These are phyloP conservation scores for Starmerella gropengiesseri DNA, from an alignment of 805 yeast genomes.

Conservation along the genomic window DNA sequence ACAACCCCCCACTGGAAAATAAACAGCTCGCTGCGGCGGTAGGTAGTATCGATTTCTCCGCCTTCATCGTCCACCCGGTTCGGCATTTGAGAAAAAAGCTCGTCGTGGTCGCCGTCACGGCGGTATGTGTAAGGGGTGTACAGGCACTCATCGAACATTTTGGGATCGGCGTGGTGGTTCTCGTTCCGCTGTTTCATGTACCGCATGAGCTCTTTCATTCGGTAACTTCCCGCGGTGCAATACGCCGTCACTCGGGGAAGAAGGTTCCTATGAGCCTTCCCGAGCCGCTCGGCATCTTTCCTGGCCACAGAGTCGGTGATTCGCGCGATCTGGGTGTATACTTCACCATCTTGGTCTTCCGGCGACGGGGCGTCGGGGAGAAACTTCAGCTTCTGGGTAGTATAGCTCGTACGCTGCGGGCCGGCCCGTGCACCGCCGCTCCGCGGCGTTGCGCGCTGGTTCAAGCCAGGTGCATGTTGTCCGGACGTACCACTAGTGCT, in stretches of 20 bases:
- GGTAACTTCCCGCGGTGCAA: constrained; percentile 88
- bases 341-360: constrained; percentile 35
- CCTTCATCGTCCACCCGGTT: constrained; percentile 72
- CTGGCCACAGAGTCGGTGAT: constrained; percentile 84
- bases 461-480: background rate
- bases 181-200: constrained; percentile 70
- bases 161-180: constrained; percentile 53
- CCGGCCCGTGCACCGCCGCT: constrained; percentile 27
- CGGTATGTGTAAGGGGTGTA: constrained; percentile 69
- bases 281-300: constrained; percentile 85
- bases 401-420: constrained; percentile 65
- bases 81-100: constrained; percentile 34
- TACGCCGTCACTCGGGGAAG: constrained; percentile 92
- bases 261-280: constrained; percentile 70
- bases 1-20: constrained; percentile 95
- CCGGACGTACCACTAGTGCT: background rate
- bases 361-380: constrained; percentile 78
- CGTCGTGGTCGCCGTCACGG: constrained; percentile 25
- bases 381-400: constrained; percentile 77
- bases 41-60: constrained; percentile 86
- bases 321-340: constrained; percentile 71
- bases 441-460: constrained; percentile 10
- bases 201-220: constrained; percentile 72
- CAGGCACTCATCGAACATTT: constrained; percentile 84
- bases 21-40: constrained; percentile 77